Evolutionary conservation across 495 filamentous ascomycete species (phyloP), one percentile per base, ranked within the genome.

Genomic region (Penicillium herquei): DNA sequence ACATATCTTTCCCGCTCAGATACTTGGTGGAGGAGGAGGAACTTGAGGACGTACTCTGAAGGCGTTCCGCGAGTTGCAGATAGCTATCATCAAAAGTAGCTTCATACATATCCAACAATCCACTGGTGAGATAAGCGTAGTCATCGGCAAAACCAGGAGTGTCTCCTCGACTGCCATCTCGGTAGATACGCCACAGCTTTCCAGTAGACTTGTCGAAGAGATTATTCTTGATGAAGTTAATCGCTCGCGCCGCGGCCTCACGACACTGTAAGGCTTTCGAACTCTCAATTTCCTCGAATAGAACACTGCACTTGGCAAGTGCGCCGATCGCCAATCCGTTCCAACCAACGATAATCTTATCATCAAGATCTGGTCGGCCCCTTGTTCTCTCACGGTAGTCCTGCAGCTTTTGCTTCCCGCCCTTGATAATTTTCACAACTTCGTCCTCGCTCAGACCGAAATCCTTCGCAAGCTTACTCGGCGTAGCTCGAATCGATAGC

Each of bases 271-370:
- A 61, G 0, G 86, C 75, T 54, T 80, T 83, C 21, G 74, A 76
- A 32, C 76, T 68, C 51, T 90, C 84, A 32, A 87, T 78, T 17
- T 78, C 71, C 35, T 78, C 74, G 18, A 97, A 74, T 0, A 86
- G 80, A n/a, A 84, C 77, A 49, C 82, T 84, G 14, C 88, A 84
- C 61, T 92, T 82, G 17, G 90, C 85, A 14, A 98, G 74, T 1
- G 88, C 90, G 26, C 85, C 85, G 52, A 98, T 93, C 0, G 92
- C 91, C 56, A 98, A 82, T 34, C 95, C 94, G 58, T 97, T 97
- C 85, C 90, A 93, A 8, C 81, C 79, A 0, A 87, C 84, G 11
- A 98, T 85, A 51, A 98, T 88, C 67, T 98, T 98, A 62, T 96
- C 90, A 66, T 98, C 94, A 8, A 95, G 71, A 10, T 80, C 84